A percentile compares a stretch with the other conserved stretches of the same genome.
These are phyloP conservation scores for Trichoderma sp. DNA, from an alignment of 2,329 filamentous ascomycete species.

Conservation along the genomic window DNA sequence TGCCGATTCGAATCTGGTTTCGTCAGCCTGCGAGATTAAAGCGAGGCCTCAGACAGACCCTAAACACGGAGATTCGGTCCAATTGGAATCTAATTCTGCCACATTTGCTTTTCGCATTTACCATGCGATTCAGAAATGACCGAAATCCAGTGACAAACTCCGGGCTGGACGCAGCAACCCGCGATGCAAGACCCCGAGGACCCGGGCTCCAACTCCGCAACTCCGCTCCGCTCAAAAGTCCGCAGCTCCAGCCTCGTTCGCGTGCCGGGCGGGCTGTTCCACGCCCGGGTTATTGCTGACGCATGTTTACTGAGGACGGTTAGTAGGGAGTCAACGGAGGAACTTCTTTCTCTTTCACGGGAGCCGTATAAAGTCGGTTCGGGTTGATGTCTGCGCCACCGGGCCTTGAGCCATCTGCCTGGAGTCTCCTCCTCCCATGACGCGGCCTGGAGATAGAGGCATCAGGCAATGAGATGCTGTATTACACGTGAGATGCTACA, in stretches of 20 bases:
- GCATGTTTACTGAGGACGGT: not conserved
- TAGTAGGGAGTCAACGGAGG: not conserved
- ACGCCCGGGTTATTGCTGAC: not conserved
- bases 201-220: slow-evolving; percentile 26
- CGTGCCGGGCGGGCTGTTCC: not conserved
- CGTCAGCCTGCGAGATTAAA: not conserved
- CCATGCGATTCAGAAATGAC: not conserved
- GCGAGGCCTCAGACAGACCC: not conserved
- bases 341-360: not conserved
- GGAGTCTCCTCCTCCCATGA: not conserved
- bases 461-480: not conserved
- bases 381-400: not conserved
- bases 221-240: slow-evolving; percentile 31
- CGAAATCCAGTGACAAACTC: not conserved
- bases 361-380: not conserved
- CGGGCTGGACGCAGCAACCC: not conserved
- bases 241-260: slow-evolving; percentile 23
- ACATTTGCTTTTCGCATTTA: not conserved
- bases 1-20: not conserved
- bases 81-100: not conserved
- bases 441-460: not conserved
- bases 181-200: slow-evolving; percentile 16
- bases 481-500: not conserved
- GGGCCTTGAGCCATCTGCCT: not conserved
- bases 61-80: not conserved